Evolutionary conservation across 2,329 filamentous ascomycete species (phyloP), one percentile per base, ranked within the genome.

Genomic region (Ophiostoma himal-ulmi): DNA sequence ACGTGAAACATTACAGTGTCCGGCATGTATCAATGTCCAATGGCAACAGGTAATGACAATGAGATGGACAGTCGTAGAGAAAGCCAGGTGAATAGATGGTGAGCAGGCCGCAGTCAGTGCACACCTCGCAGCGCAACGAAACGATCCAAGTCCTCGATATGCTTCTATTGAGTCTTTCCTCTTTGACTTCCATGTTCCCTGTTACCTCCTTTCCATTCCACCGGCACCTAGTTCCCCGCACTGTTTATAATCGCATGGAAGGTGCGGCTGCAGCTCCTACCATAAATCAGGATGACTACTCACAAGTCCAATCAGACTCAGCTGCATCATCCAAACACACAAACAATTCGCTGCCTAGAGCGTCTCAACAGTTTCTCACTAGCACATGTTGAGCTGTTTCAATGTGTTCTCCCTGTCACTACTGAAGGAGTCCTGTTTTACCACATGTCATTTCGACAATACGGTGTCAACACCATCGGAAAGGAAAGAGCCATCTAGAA

Each of bases 91-190:
- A 10, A 11, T 26, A 1, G 52, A 48, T 48, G 44, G 4, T 20
- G 4, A 5, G 44, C 44, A 48, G 17, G 0, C 44, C 17, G 14
- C 14, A 48, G 37, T 39, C 7, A 11, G 8, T 8, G 37, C 37
- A 39, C 37, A 10, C 37, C 1, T 39, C 11, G 30, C 30, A 30
- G 30, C 30, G 30, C 30, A 30, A 30, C 3, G 48, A 52, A 17
- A 52, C 14, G n/a, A 52, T 17, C 48, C 30, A 8, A 26, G 10
- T 60, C 54, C 22, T 10, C 22, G 4, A 22, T 64, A 64, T 64
- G 57, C 57, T 36, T 36, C 13, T 64, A 64, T 64, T n/a, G 14
- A 34, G 57, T 64, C 57, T 64, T 64, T 64, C 57, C 57, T 64
- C 2, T 57, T 57, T 57, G n/a, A 5, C 17, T 30, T 57, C n/a